These are phyloP conservation scores for Lyophyllum decastes DNA, from an alignment of 768 basidiomycete species.

Conservation along the genomic window DNA sequence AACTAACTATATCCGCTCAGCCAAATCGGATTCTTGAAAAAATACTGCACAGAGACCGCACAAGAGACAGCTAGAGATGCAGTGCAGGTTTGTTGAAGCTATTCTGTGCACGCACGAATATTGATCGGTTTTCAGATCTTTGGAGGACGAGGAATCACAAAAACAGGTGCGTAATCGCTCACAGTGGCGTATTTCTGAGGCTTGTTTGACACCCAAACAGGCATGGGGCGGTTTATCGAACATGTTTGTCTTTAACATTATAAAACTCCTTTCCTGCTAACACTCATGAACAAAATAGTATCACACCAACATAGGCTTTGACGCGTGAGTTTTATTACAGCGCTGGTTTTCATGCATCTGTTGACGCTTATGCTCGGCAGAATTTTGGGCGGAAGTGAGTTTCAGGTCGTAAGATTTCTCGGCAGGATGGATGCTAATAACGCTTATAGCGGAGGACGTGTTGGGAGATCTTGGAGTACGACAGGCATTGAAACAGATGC, in stretches of 20 bases:
- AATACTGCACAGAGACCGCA: conserved; percentile 71
- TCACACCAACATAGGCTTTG: conserved; percentile 23
- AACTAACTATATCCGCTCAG: conserved; percentile 31
- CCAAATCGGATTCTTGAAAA: conserved; percentile 81
- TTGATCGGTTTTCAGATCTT: conserved; percentile 57
- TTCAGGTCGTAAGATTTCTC: not conserved
- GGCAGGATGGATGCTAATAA: not conserved
- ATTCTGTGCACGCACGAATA: not conserved
- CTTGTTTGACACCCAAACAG: not conserved
- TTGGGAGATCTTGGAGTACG: conserved; percentile 61
- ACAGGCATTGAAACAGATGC: conserved; percentile 59
- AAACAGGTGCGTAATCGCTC: conserved; percentile 57
- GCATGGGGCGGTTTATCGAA: conserved; percentile 23
- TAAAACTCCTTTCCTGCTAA: not conserved
- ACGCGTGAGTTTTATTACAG: conserved; percentile 20
- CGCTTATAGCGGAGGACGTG: conserved; percentile 50
- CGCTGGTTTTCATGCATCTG: not conserved
- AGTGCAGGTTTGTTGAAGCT: conserved; percentile 31
- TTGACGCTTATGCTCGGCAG: not conserved
- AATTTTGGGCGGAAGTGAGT: not conserved
- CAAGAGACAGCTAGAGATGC: conserved; percentile 84
- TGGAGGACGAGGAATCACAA: conserved; percentile 84
- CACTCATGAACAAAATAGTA: conserved; percentile 16
- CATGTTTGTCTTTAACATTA: conserved; percentile 14
- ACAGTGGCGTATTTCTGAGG: not conserved